Conservation (phyloP, 805 yeast species). For the Wickerhamomyces kurtzmanii region DNA sequence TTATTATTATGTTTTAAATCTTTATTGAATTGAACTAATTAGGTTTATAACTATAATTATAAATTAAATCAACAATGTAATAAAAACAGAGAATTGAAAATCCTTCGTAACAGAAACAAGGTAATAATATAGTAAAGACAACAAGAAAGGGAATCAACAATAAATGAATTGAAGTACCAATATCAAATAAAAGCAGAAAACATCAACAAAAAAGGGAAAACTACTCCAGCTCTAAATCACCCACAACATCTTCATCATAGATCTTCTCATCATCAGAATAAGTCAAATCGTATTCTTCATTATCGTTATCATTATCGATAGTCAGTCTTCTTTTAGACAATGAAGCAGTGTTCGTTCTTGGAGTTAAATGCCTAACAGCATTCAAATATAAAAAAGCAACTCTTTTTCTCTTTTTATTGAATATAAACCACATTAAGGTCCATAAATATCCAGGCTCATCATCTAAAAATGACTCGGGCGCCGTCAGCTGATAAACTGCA, state of each 20-base stretch:
- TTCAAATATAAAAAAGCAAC: slow-evolving; percentile 79
- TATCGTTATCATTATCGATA: slow-evolving; percentile 26
- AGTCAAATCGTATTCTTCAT: slow-evolving; percentile 36
- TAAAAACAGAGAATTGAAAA: too few species aligned
- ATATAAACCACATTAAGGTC: slow-evolving; percentile 77
- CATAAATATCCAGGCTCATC: slow-evolving; percentile 30
- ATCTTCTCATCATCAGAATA: slow-evolving; percentile 25
- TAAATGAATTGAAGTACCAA: slow-evolving; percentile 23
- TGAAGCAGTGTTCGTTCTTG: slow-evolving; percentile 14
- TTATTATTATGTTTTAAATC: too few species aligned
- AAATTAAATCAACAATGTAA: too few species aligned
- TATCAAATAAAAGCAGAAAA: too few species aligned
- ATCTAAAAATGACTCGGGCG: slow-evolving; percentile 23
- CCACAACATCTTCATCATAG: slow-evolving; percentile 25
- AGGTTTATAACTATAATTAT: too few species aligned
- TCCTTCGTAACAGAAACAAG: background rate
- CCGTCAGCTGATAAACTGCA: slow-evolving; percentile 52
- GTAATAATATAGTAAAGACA: background rate
- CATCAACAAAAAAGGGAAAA: too few species aligned
- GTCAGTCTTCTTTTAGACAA: slow-evolving; percentile 18
- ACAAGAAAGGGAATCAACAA: background rate
- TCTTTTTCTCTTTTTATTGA: slow-evolving; percentile 83
- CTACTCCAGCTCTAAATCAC: too few species aligned
- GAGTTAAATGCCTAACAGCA: slow-evolving; percentile 31
- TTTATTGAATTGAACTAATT: too few species aligned